phyloP scores from a whole-genome alignment of 1,284 basidiomycete species.

The Cutaneotrichosporon sp. region DNA sequence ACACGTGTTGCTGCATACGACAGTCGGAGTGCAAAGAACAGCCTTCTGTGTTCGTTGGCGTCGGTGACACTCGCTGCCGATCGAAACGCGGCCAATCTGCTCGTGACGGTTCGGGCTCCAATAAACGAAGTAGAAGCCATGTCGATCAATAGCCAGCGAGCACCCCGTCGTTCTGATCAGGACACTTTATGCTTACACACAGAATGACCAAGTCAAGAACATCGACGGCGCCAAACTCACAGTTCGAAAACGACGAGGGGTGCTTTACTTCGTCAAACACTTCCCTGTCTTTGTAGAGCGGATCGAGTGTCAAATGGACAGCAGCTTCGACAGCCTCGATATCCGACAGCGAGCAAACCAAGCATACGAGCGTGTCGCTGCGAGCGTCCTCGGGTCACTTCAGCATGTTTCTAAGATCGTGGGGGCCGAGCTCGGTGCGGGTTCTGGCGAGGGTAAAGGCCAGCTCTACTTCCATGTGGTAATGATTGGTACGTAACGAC shows the following conservation, averaged over 20 bases:
- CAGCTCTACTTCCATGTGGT: constrained; percentile 95
- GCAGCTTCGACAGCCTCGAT: constrained; percentile 65
- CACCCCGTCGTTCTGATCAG: no score
- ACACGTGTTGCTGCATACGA: no score
- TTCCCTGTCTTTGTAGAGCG: constrained; percentile 84
- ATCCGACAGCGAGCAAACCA: constrained; percentile 72
- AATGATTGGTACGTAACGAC: constrained; percentile 78
- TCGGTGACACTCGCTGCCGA: no score
- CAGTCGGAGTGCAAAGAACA: no score
- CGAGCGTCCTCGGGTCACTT: constrained; percentile 82
- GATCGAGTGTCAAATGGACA: constrained; percentile 77
- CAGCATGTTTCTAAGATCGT: constrained; percentile 93
- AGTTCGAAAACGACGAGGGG: constrained; percentile 75
- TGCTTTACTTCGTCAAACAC: constrained; percentile 86
- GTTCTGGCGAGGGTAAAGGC: constrained; percentile 79
- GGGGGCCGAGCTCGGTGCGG: constrained; percentile 54
- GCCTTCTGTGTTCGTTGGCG: no score
- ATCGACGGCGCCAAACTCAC: constrained; percentile 75
- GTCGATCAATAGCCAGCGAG: no score
- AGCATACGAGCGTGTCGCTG: constrained; percentile 81
- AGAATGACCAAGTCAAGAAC: constrained; percentile 83
- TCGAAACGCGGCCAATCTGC: no score
- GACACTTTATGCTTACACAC: constrained; percentile 7
- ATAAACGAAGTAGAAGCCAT: no score
- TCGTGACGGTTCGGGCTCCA: no score